phyloP scores from a whole-genome alignment of 1,139 yeast species.

The Debaryomyces udenii region DNA sequence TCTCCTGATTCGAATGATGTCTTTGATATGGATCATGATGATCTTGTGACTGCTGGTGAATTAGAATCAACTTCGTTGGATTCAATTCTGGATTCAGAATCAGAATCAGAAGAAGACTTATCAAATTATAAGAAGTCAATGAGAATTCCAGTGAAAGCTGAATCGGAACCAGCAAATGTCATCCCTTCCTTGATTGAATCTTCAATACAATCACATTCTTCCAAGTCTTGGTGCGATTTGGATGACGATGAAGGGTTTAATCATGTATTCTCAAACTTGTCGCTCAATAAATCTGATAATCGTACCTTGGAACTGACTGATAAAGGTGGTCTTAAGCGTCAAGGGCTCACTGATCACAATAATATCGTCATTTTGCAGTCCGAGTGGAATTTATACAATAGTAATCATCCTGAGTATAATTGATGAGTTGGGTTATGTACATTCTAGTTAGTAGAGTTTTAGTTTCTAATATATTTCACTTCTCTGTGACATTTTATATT shows the following conservation, averaged over 20 bases:
- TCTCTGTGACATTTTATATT: too few relatives aligned
- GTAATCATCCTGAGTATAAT: conserved; percentile 5
- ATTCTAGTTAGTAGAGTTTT: not conserved
- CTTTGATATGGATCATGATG: conserved; percentile 39
- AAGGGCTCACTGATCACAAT: not conserved
- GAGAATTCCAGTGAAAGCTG: conserved; percentile 4
- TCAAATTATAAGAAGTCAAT: conserved; percentile 7
- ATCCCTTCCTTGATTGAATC: conserved; percentile 38
- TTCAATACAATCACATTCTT: conserved; percentile 25
- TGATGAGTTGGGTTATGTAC: not conserved
- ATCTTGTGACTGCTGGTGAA: conserved; percentile 15
- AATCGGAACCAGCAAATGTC: conserved; percentile 8
- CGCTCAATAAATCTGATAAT: conserved; percentile 5
- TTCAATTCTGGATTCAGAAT: conserved; percentile 6
- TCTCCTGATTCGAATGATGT: conserved; percentile 13
- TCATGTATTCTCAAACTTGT: conserved; percentile 11
- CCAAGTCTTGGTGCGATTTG: conserved; percentile 41
- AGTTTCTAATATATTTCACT: not conserved
- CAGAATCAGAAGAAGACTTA: conserved; percentile 9
- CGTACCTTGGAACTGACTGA: conserved; percentile 1
- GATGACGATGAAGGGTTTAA: conserved; percentile 29
- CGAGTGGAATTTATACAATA: conserved; percentile 8
- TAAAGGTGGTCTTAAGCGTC: not conserved
- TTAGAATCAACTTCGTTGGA: not conserved
- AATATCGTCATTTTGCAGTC: conserved; percentile 4